phyloP scores from a whole-genome alignment of 2,329 filamentous ascomycete genomes.

The Cordyceps javanica region DNA sequence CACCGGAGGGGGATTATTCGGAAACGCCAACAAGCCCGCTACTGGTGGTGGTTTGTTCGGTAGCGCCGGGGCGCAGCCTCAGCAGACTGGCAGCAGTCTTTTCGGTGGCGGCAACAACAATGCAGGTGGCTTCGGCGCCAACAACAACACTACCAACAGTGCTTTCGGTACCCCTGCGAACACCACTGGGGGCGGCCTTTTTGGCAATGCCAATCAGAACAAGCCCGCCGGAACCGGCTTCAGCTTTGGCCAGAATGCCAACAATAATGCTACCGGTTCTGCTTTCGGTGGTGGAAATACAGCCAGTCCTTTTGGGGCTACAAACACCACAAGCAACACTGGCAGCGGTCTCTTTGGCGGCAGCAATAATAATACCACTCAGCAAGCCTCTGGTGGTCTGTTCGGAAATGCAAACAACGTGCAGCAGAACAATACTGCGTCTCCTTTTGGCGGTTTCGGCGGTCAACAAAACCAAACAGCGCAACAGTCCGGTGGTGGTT shows the following conservation, averaged over 20 bases:
- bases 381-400: constrained; percentile 20
- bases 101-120: constrained; percentile 30
- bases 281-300: constrained; percentile 19
- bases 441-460: constrained; percentile 17
- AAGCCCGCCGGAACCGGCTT: constrained; percentile 32
- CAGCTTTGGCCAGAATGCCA: constrained; percentile 37
- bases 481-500: constrained; percentile 23
- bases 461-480: background rate
- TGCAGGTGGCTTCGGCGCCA: constrained; percentile 21
- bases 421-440: constrained; percentile 13
- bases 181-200: constrained; percentile 33
- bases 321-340: constrained; percentile 15
- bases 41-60: constrained; percentile 35
- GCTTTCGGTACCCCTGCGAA: constrained; percentile 23
- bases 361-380: background rate
- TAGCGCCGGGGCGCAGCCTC: constrained; percentile 16
- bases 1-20: constrained; percentile 34
- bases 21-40: constrained; percentile 22
- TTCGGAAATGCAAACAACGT: constrained; percentile 30
- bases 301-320: constrained; percentile 32
- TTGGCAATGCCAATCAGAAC: constrained; percentile 37
- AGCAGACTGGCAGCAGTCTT: constrained; percentile 26
- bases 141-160: constrained; percentile 19
- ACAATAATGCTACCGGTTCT: constrained; percentile 21
- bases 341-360: constrained; percentile 30